Percentiles rank a stretch among this genome's conserved stretches.
Conservation (phyloP, 176 grass and related monocot species). For the Neostapfia colusana region DNA sequence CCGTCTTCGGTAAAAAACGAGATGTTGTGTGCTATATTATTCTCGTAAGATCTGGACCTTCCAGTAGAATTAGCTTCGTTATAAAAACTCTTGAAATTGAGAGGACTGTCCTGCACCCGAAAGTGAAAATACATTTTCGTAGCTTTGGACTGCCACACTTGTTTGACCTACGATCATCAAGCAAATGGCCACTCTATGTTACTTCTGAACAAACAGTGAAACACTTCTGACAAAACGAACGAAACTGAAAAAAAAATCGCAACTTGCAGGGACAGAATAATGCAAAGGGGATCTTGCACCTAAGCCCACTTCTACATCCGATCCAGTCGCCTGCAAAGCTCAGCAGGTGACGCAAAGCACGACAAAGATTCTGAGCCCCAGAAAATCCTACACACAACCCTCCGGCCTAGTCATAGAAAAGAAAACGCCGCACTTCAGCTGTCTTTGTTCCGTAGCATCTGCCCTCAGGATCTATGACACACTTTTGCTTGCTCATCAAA, state of each 20-base stretch:
- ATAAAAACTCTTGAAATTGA: not conserved
- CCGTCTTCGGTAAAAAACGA: not conserved
- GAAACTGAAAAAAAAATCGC: not conserved
- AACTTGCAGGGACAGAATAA: not conserved
- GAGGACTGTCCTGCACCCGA: too few species aligned
- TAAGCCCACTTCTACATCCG: not conserved
- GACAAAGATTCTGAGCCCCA: not conserved
- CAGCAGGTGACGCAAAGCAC: not conserved
- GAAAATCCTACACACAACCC: slow-evolving; percentile 13
- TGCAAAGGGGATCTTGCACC: not conserved
- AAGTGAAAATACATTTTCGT: too few species aligned
- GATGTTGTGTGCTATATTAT: not conserved
- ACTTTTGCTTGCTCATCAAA: not conserved
- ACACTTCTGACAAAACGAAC: not conserved
- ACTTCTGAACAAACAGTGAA: not conserved
- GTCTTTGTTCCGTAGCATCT: slow-evolving; percentile 7
- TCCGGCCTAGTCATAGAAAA: not conserved
- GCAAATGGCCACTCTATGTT: too few species aligned
- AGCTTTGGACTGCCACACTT: too few species aligned
- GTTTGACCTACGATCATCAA: too few species aligned
- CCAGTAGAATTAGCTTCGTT: too few species aligned
- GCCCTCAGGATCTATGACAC: slow-evolving; percentile 3
- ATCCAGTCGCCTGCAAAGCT: not conserved
- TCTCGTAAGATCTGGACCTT: not conserved
- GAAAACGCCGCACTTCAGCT: not conserved